Evolutionary conservation across 257 asterid genomes (phyloP).

Genomic region (Asclepias syriaca): DNA sequence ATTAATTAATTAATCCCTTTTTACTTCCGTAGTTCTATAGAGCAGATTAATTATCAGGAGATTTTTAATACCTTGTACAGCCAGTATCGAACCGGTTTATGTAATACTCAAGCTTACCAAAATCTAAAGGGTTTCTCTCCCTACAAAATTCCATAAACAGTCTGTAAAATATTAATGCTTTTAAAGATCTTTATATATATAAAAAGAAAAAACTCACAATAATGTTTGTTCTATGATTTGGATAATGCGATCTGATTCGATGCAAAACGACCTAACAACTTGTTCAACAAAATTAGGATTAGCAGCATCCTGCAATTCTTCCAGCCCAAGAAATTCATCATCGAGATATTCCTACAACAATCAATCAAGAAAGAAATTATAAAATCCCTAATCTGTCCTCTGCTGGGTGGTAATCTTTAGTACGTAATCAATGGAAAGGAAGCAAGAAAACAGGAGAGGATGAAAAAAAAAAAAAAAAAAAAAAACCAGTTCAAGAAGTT

Average conservation of each 20-base stretch:
- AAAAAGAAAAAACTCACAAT: slow-evolving; percentile 37
- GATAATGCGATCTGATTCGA: slow-evolving; percentile 52
- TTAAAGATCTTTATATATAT: no score
- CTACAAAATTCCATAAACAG: not conserved
- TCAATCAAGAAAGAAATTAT: no score
- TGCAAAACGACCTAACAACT: slow-evolving; percentile 59
- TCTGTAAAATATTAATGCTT: not conserved
- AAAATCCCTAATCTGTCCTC: no score
- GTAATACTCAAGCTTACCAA: slow-evolving; percentile 42
- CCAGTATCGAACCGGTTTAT: slow-evolving; percentile 90
- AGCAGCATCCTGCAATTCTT: slow-evolving; percentile 70
- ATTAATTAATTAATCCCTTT: no score
- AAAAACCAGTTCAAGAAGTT: slow-evolving; percentile 68
- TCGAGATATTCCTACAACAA: slow-evolving; percentile 58
- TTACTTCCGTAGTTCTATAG: no score
- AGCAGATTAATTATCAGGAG: no score
- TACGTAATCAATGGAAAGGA: no score
- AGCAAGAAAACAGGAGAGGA: not conserved
- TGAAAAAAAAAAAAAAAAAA: not conserved
- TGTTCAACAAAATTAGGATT: slow-evolving; percentile 79
- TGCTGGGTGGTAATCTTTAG: no score
- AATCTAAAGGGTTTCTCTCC: slow-evolving; percentile 32
- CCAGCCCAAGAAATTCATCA: slow-evolving; percentile 62
- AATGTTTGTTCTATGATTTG: slow-evolving; percentile 49
- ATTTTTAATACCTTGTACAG: slow-evolving; percentile 50